Base-by-base conservation (phyloP, 179 eudicot species). In the Beta corolliflora region DNA sequence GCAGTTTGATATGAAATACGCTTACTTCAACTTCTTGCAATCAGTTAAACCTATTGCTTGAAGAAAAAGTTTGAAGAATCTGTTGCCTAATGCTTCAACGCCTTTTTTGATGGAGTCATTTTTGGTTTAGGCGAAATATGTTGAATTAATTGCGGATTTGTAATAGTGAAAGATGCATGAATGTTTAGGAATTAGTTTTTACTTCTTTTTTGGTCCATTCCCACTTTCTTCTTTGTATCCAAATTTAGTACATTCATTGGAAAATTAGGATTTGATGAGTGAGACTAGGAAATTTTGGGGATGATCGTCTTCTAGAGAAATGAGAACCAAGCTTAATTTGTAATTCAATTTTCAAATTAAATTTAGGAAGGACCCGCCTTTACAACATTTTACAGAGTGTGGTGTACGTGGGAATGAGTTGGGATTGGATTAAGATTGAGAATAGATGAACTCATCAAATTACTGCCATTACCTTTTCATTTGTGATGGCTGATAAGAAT, bases 21-120 rank as follows among this genome's bases (percentile, higher is more conserved):
- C 99, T 11, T 96, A 96, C 89, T 96, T 93, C 92, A 94, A 91
- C 90, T 91, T 96, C 89, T 78, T 96, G 87, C 95, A 91, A 76
- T 94, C 97, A 0, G 76, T 92, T 29, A 78, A 80, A 76, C 87
- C 86, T 66, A 58, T 7, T 23, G 3, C 73, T n/a, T n/a, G n/a
- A n/a, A n/a, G n/a, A n/a, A n/a, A n/a, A n/a, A n/a, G n/a, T n/a
- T 55, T 80, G 68, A 80, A 31, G 68, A 48, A 23, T 12, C 19
- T 59, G 16, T 52, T 66, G 31, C 13, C 29, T 46, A 21, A 58
- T 54, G 79, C 69, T 36, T 73, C 78, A 15, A 59, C 73, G 53
- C 54, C 1, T 15, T 8, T 2, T 8, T 18, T 18, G 53, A 58
- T 23, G 7, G 52, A 69, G 9, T 59, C 25, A 44, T 21, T 46